These are phyloP conservation scores for Omphalotus guepiniiformis DNA, from an alignment of 768 basidiomycete species.

Conservation along the genomic window DNA sequence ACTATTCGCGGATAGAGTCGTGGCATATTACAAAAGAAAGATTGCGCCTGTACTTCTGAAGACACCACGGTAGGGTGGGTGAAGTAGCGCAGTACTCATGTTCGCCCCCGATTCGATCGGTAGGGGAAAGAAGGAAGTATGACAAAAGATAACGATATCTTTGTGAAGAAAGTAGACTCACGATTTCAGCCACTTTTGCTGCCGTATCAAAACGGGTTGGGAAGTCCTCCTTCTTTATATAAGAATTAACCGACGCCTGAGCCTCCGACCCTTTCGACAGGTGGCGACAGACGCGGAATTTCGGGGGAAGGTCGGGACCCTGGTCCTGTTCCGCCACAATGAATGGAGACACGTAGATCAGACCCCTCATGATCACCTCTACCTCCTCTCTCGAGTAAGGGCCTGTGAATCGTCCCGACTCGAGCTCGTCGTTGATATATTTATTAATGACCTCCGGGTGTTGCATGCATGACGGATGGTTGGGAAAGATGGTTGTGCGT, in stretches of 20 bases:
- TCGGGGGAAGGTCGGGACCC: constrained; percentile 5
- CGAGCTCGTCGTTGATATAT: constrained; percentile 17
- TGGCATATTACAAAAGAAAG: no score
- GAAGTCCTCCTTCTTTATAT: constrained; percentile 6
- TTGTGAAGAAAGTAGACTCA: constrained; percentile 4
- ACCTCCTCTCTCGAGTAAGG: constrained; percentile 17
- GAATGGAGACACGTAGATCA: constrained; percentile 6
- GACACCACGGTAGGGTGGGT: background rate
- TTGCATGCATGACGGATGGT: constrained; percentile 14
- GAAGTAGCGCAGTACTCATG: no score
- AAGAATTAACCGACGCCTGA: constrained; percentile 1
- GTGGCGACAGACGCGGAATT: constrained; percentile 11
- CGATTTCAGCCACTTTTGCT: constrained; percentile 7
- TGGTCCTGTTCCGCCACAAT: constrained; percentile 3
- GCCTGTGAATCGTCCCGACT: constrained; percentile 12
- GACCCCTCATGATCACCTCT: constrained; percentile 14
- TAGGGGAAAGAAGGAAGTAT: background rate
- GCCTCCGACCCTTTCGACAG: constrained; percentile 7
- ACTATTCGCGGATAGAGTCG: no score
- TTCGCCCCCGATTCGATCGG: no score
- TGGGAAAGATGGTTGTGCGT: constrained; percentile 18
- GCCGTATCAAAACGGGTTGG: constrained; percentile 7
- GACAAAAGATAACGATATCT: no score
- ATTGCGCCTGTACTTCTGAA: background rate
- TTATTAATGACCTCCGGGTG: constrained; percentile 9